phyloP scores from a whole-genome alignment of 805 yeast genomes.

The Saturnispora halmiae region DNA sequence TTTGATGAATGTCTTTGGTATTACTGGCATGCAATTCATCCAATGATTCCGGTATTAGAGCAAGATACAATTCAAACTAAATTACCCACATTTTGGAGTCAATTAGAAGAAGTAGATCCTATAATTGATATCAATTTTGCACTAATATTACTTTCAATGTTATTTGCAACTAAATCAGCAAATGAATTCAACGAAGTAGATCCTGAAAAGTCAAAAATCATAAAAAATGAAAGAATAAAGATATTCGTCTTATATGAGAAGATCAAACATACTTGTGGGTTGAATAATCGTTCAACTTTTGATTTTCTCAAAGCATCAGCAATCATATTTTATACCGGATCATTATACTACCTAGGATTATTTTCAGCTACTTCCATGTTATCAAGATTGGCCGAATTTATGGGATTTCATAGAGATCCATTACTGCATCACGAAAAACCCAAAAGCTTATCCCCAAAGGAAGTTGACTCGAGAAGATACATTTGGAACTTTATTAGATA shows the following conservation, averaged over 20 bases:
- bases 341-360: conserved; percentile 11
- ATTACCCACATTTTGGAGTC: conserved; percentile 11
- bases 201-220: neutral
- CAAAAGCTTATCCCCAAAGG: conserved; percentile 7
- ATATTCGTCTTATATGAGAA: conserved; percentile 11
- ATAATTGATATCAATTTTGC: conserved; percentile 12
- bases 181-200: conserved; percentile 9
- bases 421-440: conserved; percentile 11
- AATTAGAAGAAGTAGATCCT: conserved; percentile 5
- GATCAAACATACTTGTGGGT: conserved; percentile 10
- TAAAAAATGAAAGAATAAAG: conserved; percentile 5
- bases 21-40: conserved; percentile 14
- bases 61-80: conserved; percentile 1
- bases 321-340: conserved; percentile 11
- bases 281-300: conserved; percentile 9
- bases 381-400: conserved; percentile 14
- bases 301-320: conserved; percentile 13
- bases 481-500: conserved; percentile 14
- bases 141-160: conserved; percentile 11
- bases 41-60: conserved; percentile 13
- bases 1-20: conserved; percentile 11
- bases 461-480: conserved; percentile 11
- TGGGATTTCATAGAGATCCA: conserved; percentile 16
- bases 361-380: conserved; percentile 13
- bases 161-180: conserved; percentile 11